Evolutionary conservation across 164 flowering plant genomes (phyloP).

Genomic region (Vitis riparia): DNA sequence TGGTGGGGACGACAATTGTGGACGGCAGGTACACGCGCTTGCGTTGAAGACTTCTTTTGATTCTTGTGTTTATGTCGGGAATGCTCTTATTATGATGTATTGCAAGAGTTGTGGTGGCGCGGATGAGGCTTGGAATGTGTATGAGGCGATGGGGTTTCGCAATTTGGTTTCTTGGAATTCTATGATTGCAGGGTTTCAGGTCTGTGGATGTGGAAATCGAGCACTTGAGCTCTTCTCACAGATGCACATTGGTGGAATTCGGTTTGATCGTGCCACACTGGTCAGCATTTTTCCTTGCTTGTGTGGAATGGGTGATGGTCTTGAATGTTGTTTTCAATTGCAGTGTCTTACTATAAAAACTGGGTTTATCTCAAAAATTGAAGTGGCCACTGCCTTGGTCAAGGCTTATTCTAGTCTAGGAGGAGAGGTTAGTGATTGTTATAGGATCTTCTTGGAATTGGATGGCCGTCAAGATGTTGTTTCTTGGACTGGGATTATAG

Average conservation of each 20-base stretch:
- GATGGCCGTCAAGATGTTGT: constrained; percentile 46
- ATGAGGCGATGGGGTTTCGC: constrained; percentile 34
- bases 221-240: constrained; percentile 41
- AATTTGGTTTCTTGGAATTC: constrained; percentile 72
- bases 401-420: constrained; percentile 62
- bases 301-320: constrained; percentile 17
- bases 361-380: constrained; percentile 39
- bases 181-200: constrained; percentile 60
- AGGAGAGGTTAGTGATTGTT: constrained; percentile 42
- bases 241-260: constrained; percentile 49
- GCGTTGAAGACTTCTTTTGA: constrained; percentile 54
- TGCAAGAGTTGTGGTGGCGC: constrained; percentile 26
- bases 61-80: constrained; percentile 56
- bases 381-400: constrained; percentile 58
- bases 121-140: constrained; percentile 54
- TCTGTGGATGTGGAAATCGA: constrained; percentile 21
- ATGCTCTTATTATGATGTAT: constrained; percentile 80
- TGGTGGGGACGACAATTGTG: constrained; percentile 26
- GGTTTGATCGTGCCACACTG: constrained; percentile 65
- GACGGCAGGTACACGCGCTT: constrained; percentile 63
- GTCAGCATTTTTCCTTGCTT: constrained; percentile 45
- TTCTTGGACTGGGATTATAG: constrained; percentile 74
- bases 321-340: constrained; percentile 39
- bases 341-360: constrained; percentile 52
- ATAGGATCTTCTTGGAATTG: neutral